Evolutionary conservation across 2,329 filamentous ascomycete species (phyloP).

Genomic region (Ceratocystis colombiana): DNA sequence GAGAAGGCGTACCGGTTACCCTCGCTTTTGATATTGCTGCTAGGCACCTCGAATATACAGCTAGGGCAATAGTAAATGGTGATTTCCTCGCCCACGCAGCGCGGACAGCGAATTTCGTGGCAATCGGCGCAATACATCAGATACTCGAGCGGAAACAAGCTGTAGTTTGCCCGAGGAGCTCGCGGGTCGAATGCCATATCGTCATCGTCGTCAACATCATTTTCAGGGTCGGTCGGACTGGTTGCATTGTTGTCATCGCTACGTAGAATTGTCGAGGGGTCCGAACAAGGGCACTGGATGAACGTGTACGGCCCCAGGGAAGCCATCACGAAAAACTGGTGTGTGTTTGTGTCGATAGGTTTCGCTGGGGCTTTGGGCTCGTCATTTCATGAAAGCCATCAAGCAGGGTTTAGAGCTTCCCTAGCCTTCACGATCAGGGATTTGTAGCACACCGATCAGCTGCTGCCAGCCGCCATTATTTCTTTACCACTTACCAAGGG

Average conservation of each 20-base stretch:
- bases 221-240: conserved; percentile 29
- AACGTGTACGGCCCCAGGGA: conserved; percentile 47
- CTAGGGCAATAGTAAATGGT: conserved; percentile 91
- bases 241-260: conserved; percentile 23
- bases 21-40: conserved; percentile 82
- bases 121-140: conserved; percentile 96
- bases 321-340: conserved; percentile 10
- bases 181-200: conserved; percentile 78
- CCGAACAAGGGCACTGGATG: conserved; percentile 56
- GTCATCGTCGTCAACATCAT: conserved; percentile 46
- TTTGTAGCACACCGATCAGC: background rate
- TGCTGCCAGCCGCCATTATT: background rate
- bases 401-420: conserved; percentile 13
- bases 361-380: background rate
- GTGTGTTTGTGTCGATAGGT: conserved; percentile 37
- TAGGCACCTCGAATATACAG: conserved; percentile 92
- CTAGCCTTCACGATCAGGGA: background rate
- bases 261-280: conserved; percentile 33
- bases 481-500: background rate
- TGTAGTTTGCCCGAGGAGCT: conserved; percentile 75
- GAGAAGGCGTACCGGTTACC: conserved; percentile 63
- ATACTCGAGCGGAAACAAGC: conserved; percentile 84
- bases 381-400: background rate
- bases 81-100: conserved; percentile 88
- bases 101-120: conserved; percentile 85